These are phyloP conservation scores for Hexamita inflata DNA, from an alignment of 208 protist genomes.

Conservation along the genomic window DNA sequence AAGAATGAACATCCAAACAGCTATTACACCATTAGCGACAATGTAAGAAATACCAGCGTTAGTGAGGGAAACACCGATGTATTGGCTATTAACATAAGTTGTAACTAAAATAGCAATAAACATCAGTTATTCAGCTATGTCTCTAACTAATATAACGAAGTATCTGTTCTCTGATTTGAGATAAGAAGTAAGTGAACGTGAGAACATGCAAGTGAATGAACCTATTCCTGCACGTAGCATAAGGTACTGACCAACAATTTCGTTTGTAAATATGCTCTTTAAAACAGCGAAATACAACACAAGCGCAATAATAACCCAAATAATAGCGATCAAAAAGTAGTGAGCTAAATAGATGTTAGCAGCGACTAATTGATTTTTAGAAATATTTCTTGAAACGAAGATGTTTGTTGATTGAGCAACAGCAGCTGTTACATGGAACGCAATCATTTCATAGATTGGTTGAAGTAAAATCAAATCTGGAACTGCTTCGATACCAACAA, in stretches of 20 bases:
- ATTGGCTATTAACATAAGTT: background rate
- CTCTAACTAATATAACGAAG: background rate
- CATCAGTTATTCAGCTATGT: background rate
- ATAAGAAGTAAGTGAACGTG: background rate
- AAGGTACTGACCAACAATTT: background rate
- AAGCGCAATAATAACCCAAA: background rate
- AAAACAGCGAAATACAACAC: background rate
- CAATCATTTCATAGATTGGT: background rate
- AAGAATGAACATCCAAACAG: background rate
- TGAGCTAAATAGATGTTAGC: background rate
- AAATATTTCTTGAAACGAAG: background rate
- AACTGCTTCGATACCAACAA: background rate
- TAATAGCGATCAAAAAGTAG: background rate
- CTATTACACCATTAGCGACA: background rate
- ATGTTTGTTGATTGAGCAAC: background rate
- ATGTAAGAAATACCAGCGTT: background rate
- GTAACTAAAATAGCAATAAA: background rate
- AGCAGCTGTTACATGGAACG: background rate
- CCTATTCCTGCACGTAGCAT: background rate
- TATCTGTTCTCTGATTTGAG: background rate
- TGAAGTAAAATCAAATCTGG: background rate
- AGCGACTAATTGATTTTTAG: background rate
- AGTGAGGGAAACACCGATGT: background rate
- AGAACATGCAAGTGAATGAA: background rate
- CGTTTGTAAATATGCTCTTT: background rate